phyloP scores from a whole-genome alignment of 306 rosid genomes.

The Corylus americana region DNA sequence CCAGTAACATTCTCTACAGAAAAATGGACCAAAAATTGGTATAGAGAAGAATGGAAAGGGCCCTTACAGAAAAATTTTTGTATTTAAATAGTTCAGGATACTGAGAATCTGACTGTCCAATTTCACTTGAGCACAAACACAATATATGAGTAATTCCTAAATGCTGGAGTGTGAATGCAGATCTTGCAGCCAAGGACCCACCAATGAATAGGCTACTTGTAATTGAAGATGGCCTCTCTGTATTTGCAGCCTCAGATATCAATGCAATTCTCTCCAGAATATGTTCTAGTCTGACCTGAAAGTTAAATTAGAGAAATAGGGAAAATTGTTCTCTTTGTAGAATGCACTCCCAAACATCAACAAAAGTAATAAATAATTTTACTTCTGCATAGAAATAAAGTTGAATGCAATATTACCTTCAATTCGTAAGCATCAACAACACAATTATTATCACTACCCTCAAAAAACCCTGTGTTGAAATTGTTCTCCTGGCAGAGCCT shows the following conservation, averaged over 20 bases:
- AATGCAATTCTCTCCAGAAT: slow-evolving; percentile 87
- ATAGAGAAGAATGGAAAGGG: not conserved
- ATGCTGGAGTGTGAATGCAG: slow-evolving; percentile 79
- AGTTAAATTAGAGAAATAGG: slow-evolving; percentile 6
- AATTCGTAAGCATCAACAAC: slow-evolving; percentile 93
- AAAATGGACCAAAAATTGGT: not conserved
- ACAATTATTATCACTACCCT: slow-evolving; percentile 79
- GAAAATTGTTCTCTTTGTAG: slow-evolving; percentile 13
- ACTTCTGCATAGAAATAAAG: slow-evolving; percentile 12
- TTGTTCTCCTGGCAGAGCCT: slow-evolving; percentile 91
- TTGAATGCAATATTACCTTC: slow-evolving; percentile 49
- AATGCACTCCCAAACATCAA: slow-evolving; percentile 18
- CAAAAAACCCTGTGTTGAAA: slow-evolving; percentile 88
- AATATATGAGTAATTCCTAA: slow-evolving; percentile 78
- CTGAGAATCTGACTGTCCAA: slow-evolving; percentile 96
- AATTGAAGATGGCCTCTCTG: slow-evolving; percentile 82
- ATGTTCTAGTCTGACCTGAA: slow-evolving; percentile 95
- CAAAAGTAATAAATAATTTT: slow-evolving; percentile 1
- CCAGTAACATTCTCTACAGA: not conserved
- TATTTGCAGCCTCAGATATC: slow-evolving; percentile 92
- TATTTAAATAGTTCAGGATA: slow-evolving; percentile 74
- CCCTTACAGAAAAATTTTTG: slow-evolving; percentile 79
- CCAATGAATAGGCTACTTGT: slow-evolving; percentile 76
- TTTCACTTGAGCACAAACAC: slow-evolving; percentile 92
- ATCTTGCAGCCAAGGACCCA: slow-evolving; percentile 91